Evolutionary conservation across 805 yeast species (phyloP).

Genomic region (Alloascoidea hylecoeti): DNA sequence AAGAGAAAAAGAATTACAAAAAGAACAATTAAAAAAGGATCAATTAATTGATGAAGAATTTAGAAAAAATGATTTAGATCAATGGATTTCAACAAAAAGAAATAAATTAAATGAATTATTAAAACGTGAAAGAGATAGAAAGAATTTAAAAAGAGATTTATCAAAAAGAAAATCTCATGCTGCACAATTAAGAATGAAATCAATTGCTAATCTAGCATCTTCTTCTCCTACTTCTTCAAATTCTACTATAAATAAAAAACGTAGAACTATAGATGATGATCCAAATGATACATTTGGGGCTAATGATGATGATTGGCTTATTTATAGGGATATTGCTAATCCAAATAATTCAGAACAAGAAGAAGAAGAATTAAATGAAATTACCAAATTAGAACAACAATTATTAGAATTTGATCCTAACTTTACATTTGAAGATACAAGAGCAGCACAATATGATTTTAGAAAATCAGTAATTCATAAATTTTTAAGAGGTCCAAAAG

Average conservation of each 20-base stretch:
- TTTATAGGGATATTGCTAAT: constrained; percentile 70
- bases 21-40: constrained; percentile 41
- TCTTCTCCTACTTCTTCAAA: constrained; percentile 24
- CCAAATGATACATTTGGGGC: constrained; percentile 93
- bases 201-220: constrained; percentile 73
- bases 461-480: constrained; percentile 63
- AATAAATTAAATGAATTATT: constrained; percentile 42
- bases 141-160: constrained; percentile 60
- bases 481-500: constrained; percentile 83
- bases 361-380: constrained; percentile 44
- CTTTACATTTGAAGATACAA: constrained; percentile 75
- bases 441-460: constrained; percentile 79
- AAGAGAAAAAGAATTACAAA: constrained; percentile 60
- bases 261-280: constrained; percentile 45
- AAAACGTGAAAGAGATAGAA: constrained; percentile 49
- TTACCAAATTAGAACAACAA: constrained; percentile 47
- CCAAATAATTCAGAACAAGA: constrained; percentile 69
- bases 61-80: constrained; percentile 59
- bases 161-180: constrained; percentile 84
- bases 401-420: constrained; percentile 73
- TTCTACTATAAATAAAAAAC: constrained; percentile 5
- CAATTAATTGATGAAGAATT: constrained; percentile 59
- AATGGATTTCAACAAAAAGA: constrained; percentile 71
- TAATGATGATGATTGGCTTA: constrained; percentile 90
- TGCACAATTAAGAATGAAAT: constrained; percentile 86